Evolutionary conservation across 2,329 filamentous ascomycete species (phyloP).

Genomic region (Fusarium austroafricanum): DNA sequence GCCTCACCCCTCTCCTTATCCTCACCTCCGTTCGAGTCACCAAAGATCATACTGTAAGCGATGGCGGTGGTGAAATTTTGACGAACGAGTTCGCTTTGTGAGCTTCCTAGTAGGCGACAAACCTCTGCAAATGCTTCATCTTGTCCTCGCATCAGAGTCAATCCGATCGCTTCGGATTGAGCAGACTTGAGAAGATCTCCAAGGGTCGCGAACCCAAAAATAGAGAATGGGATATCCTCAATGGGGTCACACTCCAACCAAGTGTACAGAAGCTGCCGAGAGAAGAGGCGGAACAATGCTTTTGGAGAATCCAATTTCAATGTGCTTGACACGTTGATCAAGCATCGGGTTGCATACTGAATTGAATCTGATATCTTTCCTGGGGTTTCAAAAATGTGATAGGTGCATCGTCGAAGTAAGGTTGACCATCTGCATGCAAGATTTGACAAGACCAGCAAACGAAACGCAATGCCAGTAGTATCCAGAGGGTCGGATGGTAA

Average conservation of each 20-base stretch:
- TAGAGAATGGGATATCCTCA: slow-evolving; percentile 80
- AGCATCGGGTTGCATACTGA: slow-evolving; percentile 78
- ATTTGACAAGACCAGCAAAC: slow-evolving; percentile 79
- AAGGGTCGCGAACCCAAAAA: slow-evolving; percentile 82
- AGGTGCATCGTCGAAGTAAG: slow-evolving; percentile 85
- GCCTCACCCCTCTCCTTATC: slow-evolving; percentile 70
- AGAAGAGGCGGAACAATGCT: slow-evolving; percentile 84
- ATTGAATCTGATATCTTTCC: slow-evolving; percentile 74
- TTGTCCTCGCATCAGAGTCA: slow-evolving; percentile 85
- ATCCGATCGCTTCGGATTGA: slow-evolving; percentile 80
- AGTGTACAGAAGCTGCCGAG: slow-evolving; percentile 88
- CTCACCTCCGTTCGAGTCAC: slow-evolving; percentile 45
- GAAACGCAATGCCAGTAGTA: slow-evolving; percentile 85
- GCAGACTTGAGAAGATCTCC: slow-evolving; percentile 75
- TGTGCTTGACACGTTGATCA: slow-evolving; percentile 72
- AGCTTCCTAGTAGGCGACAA: slow-evolving; percentile 65
- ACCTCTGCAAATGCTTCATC: slow-evolving; percentile 72
- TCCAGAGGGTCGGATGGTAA: slow-evolving; percentile 79
- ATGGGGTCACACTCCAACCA: slow-evolving; percentile 80
- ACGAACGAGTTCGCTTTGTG: slow-evolving; percentile 69
- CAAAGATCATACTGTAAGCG: slow-evolving; percentile 83
- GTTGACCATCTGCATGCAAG: slow-evolving; percentile 88
- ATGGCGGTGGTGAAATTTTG: slow-evolving; percentile 80
- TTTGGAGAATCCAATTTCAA: slow-evolving; percentile 74
- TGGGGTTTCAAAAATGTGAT: slow-evolving; percentile 93